A percentile compares a stretch with the other conserved stretches of the same genome.
Evolutionary conservation across 768 basidiomycete species (phyloP).

Genomic region (Tephrocybe sp.): DNA sequence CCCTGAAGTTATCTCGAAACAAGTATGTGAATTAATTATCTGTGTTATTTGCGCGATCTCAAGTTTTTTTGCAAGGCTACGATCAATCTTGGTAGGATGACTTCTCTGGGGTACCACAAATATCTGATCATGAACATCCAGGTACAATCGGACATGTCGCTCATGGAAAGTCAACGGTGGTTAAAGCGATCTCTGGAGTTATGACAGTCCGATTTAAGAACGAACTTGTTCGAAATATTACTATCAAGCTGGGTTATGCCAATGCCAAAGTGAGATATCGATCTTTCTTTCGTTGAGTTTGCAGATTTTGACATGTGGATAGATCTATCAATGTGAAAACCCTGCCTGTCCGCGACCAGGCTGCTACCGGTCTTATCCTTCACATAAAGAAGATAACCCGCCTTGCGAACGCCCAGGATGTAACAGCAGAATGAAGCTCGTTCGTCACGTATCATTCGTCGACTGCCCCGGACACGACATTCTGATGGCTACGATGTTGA

Average conservation of each 20-base stretch:
- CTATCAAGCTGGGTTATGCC: constrained; percentile 98
- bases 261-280: constrained; percentile 85
- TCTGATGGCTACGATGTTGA: constrained; percentile 99
- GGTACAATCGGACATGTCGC: constrained; percentile 99
- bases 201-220: constrained; percentile 99
- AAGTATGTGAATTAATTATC: constrained; percentile 44
- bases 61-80: constrained; percentile 68
- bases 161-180: constrained; percentile 94
- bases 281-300: not conserved
- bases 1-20: constrained; percentile 88
- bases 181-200: constrained; percentile 98
- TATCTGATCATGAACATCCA: constrained; percentile 26
- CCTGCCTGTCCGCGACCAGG: constrained; percentile 90
- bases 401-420: constrained; percentile 94
- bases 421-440: constrained; percentile 82
- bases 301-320: constrained; percentile 16
- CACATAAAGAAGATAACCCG: constrained; percentile 91
- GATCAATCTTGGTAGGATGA: constrained; percentile 78
- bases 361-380: constrained; percentile 91
- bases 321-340: constrained; percentile 99
- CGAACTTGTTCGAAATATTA: constrained; percentile 97
- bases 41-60: constrained; percentile 5
- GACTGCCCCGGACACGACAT: constrained; percentile 98
- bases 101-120: not conserved
- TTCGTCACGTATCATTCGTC: constrained; percentile 98